Base-by-base conservation (phyloP, 345 rosid species). In the Tarenaya hassleriana region DNA sequence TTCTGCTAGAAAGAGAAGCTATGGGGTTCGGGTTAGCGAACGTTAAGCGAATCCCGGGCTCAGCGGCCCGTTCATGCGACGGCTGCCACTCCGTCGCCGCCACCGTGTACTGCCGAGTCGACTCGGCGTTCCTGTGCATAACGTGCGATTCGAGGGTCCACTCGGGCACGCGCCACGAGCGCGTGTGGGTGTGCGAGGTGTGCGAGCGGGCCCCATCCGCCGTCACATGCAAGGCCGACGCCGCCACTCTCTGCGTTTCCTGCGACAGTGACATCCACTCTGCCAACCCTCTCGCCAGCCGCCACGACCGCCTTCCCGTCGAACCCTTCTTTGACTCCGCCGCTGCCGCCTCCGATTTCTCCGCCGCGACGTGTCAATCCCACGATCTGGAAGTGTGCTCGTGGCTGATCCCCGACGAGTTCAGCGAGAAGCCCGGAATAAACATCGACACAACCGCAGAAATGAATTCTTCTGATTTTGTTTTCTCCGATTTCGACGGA, bases 201-300 rank as follows among this genome's bases (percentile, higher is more conserved):
- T 91, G 98, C 32, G 96, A 91, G 58, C 77, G 80, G 0, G 84
- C 90, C 13, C 98, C 98, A 0, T 95, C 97, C 15, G 83, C 88
- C 20, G 82, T 84, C 55, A 43, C 80, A 4, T 87, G 98, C 76
- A 84, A 84, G 77, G 95, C 98, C 1, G 95, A 91, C 14, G 88
- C 96, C 1, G 98, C 96, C 1, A 84, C 95, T 16, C 79, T 91
- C n/a, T 91, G 98, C 50, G 34, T 68, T 2, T 59, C 84, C 43
- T 91, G 98, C 20, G 96, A 91, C 48, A 73, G 86, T 5, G 84
- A 79, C 15, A 79, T 91, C 66, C 98, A 91, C 56, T 82, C 95
- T 0, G 96, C 95, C 31, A 91, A 91, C 63, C 94, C 95, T 1
- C 86, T 91, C 1, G 96, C 96, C 7, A 78, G 95, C 64, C 96